Evolutionary conservation across 1,284 basidiomycete genomes (phyloP).

Genomic region (Apiotrichum brassicae): DNA sequence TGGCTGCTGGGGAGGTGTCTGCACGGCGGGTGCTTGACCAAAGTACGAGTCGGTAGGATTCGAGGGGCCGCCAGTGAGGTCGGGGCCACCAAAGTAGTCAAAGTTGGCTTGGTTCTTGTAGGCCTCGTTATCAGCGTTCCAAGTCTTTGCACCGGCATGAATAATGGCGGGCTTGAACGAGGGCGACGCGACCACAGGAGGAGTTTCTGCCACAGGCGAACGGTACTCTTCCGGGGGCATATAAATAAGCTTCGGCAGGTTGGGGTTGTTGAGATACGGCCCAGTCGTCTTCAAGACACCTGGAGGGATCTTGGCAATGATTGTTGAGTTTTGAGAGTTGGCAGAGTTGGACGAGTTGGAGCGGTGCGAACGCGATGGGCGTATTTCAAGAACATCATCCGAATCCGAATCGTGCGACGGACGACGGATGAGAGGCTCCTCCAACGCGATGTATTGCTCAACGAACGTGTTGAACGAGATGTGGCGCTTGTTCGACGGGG

Average conservation of each 20-base stretch:
- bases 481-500: constrained; percentile 57
- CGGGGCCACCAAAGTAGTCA: constrained; percentile 59
- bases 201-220: constrained; percentile 22
- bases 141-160: constrained; percentile 32
- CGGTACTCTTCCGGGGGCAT: constrained; percentile 54
- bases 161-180: constrained; percentile 37
- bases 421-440: constrained; percentile 43
- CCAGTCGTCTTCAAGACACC: constrained; percentile 75
- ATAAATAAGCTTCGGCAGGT: constrained; percentile 59
- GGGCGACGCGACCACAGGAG: constrained; percentile 5
- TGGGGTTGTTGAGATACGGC: constrained; percentile 31
- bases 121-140: constrained; percentile 38
- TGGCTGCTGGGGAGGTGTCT: constrained; percentile 37
- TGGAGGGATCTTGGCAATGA: constrained; percentile 91
- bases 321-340: constrained; percentile 50
- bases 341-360: constrained; percentile 25
- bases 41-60: constrained; percentile 9
- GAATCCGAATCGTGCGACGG: constrained; percentile 43
- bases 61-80: constrained; percentile 36
- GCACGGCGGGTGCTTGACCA: constrained; percentile 28
- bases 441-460: constrained; percentile 93
- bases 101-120: constrained; percentile 51
- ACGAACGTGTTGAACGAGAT: constrained; percentile 98
- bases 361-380: constrained; percentile 21
- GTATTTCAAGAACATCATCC: constrained; percentile 61